Conservation (phyloP, 345 rosid species). For the Eucalyptus tenuipes region DNA sequence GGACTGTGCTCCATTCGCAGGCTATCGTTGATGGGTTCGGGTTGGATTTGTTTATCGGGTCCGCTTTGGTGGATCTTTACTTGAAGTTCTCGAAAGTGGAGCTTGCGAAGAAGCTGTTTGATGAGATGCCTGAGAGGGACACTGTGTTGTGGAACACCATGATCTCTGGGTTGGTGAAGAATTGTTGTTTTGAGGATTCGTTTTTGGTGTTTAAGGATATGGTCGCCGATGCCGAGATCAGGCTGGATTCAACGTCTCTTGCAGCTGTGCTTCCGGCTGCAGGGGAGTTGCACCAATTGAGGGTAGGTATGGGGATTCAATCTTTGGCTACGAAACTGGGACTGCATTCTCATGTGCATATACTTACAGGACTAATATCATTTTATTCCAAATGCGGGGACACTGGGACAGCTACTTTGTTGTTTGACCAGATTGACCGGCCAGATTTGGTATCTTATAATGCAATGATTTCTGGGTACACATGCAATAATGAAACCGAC, state of each 20-base stretch:
- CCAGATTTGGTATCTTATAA: conserved; percentile 66
- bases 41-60: conserved; percentile 45
- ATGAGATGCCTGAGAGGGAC: conserved; percentile 47
- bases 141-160: conserved; percentile 52
- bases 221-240: conserved; percentile 18
- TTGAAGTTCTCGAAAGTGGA: conserved; percentile 23
- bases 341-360: conserved; percentile 30
- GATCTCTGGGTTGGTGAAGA: conserved; percentile 49
- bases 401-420: conserved; percentile 12
- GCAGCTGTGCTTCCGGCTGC: conserved; percentile 57
- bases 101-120: conserved; percentile 46
- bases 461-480: conserved; percentile 71
- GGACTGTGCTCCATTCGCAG: conserved; percentile 36
- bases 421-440: conserved; percentile 37
- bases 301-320: conserved; percentile 49
- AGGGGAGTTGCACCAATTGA: conserved; percentile 57
- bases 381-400: conserved; percentile 54
- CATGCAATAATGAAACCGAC: conserved; percentile 35
- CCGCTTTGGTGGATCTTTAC: conserved; percentile 45
- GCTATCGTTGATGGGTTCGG: conserved; percentile 44
- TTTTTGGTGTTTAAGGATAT: conserved; percentile 30
- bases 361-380: conserved; percentile 54
- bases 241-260: conserved; percentile 40
- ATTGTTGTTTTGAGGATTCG: conserved; percentile 34
- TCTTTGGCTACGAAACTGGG: conserved; percentile 43